Evolutionary conservation across 73 alveolate genomes (phyloP), one percentile per base, ranked within the genome.

Genomic region (Paraurostyla sp.): DNA sequence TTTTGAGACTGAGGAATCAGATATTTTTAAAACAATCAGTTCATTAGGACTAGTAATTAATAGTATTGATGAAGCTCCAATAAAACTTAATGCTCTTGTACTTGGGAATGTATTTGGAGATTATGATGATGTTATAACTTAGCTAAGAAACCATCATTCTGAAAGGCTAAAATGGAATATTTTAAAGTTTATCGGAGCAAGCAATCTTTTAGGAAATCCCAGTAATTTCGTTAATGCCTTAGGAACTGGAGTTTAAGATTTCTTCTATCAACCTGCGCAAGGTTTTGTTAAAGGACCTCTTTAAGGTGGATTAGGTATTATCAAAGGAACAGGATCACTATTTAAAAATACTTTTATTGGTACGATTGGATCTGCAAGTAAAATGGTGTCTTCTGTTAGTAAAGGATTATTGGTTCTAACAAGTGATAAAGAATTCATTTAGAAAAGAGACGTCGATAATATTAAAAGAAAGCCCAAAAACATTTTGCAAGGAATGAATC

Each of bases 181-280:
- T 18, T 32, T 94, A 4, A 73, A 85, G 46, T 38, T 96, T 27
- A n/a, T 96, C 11, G 99, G 98, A 0, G 93, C 98, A 0, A 88
- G 94, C 25, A 97, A 97, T 42, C 80, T 98, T 6, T 80, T 98
- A 29, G 99, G 99, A 29, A 97, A 95, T 69, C 99, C 99, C 7
- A 94, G 96, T 51, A 95, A 96, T 63, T 87, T 98, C 38, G 93
- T 95, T 11, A 97, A 96, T 63, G 91, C 96, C 0, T 41, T 98
- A 20, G 99, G 99, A 16, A 96, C 98, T 18, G 99, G 99, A 27
- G 96, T 97, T 13, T 76, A 94, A 71, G 99, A 98, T 78, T 97
- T 98, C 76, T 92, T 97, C 88, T 95, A 95, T 86, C 94, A 97
- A 80, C 99, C 99, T n/a, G 92, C 88, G 0, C 95, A 98, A 87